Percentiles rank a stretch among this genome's conserved stretches.
phyloP scores from a whole-genome alignment of 345 rosid species.

The Hypericum perforatum region DNA sequence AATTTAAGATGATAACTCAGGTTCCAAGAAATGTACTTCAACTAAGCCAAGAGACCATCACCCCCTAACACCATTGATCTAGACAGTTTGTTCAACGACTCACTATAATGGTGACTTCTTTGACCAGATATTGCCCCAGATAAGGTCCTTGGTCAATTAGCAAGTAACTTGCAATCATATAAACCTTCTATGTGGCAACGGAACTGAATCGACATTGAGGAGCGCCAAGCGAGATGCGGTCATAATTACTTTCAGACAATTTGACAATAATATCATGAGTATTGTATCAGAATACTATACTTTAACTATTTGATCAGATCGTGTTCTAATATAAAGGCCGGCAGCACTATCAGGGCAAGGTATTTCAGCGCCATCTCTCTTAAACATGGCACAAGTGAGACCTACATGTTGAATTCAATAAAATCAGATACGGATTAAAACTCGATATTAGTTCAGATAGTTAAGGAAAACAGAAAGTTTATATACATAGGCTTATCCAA shows the following conservation, averaged over 20 bases:
- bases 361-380: slow-evolving; percentile 54
- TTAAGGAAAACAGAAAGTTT: background rate
- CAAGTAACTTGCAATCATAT: no score
- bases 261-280: background rate
- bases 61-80: no score
- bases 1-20: background rate
- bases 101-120: no score
- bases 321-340: slow-evolving; percentile 82
- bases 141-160: no score
- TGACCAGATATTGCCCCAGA: no score
- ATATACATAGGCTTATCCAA: background rate
- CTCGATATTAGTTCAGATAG: background rate
- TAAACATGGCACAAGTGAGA: slow-evolving; percentile 81
- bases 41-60: no score
- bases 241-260: no score
- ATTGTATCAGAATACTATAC: slow-evolving; percentile 31
- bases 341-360: slow-evolving; percentile 76
- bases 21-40: background rate
- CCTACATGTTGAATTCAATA: slow-evolving; percentile 46
- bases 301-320: slow-evolving; percentile 68
- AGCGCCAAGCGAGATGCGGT: no score
- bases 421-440: slow-evolving; percentile 15
- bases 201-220: no score
- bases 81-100: no score
- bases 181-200: no score